Conservation (phyloP, 2,329 filamentous ascomycete genomes). For the Calonectria leucothoes region DNA sequence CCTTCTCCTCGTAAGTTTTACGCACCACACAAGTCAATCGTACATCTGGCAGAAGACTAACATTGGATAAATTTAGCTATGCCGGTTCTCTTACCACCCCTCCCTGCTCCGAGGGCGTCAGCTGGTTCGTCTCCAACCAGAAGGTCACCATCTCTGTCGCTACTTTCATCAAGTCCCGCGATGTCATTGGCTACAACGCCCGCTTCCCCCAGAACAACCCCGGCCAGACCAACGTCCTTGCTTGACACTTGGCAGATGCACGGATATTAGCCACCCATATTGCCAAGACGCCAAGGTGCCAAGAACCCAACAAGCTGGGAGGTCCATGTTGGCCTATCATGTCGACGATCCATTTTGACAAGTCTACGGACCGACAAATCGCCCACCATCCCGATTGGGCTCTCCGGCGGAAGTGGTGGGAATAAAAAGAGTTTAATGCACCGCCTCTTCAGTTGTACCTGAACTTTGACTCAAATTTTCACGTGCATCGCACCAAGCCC, state of each 20-base stretch:
- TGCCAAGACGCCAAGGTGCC: neutral
- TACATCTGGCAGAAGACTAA: slow-evolving; percentile 18
- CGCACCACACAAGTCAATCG: neutral
- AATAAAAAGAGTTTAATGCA: neutral
- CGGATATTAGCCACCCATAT: neutral
- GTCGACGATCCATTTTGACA: neutral
- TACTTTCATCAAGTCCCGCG: slow-evolving; percentile 64
- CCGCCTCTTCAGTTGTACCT: neutral
- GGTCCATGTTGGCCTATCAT: neutral
- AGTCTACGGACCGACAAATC: neutral
- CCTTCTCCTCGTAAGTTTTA: slow-evolving; percentile 43
- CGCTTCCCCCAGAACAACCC: slow-evolving; percentile 64
- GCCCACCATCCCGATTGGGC: neutral
- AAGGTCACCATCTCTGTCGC: slow-evolving; percentile 59
- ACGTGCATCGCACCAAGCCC: neutral
- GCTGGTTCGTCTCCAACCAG: slow-evolving; percentile 62
- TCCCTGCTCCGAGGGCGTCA: slow-evolving; percentile 68
- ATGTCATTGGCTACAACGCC: slow-evolving; percentile 66
- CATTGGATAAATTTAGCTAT: slow-evolving; percentile 50
- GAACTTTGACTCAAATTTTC: neutral
- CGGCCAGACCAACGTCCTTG: slow-evolving; percentile 39
- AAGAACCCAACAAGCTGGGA: neutral
- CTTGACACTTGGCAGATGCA: neutral
- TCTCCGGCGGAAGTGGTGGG: neutral
- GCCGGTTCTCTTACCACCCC: slow-evolving; percentile 72